phyloP scores from a whole-genome alignment of 768 basidiomycete genomes.

The Suillus clintonianus region DNA sequence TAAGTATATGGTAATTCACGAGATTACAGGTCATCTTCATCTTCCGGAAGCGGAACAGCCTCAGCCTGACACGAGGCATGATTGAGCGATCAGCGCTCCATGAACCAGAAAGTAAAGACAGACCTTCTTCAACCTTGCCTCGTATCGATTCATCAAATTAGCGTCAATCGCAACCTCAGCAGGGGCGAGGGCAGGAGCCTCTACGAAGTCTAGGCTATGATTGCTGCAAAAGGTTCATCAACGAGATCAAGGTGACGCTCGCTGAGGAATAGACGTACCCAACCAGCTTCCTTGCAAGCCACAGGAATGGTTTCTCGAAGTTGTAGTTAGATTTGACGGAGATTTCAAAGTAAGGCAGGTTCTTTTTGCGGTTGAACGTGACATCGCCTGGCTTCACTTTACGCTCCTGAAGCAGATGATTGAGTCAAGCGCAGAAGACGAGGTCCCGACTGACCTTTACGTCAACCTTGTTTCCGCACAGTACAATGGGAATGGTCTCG shows the following conservation, averaged over 20 bases:
- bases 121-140: constrained; percentile 71
- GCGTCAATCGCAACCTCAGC: constrained; percentile 89
- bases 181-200: constrained; percentile 92
- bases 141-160: constrained; percentile 76
- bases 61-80: constrained; percentile 60
- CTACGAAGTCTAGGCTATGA: constrained; percentile 88
- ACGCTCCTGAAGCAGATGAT: constrained; percentile 68
- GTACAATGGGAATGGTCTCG: constrained; percentile 99
- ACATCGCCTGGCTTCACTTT: constrained; percentile 99
- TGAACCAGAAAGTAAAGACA: constrained; percentile 16
- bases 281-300: constrained; percentile 97
- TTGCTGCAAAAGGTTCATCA: constrained; percentile 52
- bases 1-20: constrained; percentile 16
- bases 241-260: not conserved
- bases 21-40: constrained; percentile 83
- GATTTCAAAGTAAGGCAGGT: constrained; percentile 99
- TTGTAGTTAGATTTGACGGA: constrained; percentile 99
- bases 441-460: constrained; percentile 75
- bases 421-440: constrained; percentile 1
- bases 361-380: constrained; percentile 99
- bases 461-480: constrained; percentile 99
- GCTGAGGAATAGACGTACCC: constrained; percentile 59
- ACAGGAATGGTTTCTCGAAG: constrained; percentile 99
- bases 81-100: constrained; percentile 9
- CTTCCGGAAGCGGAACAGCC: constrained; percentile 93